These are phyloP conservation scores for Apiospora rasikravindrae DNA, from an alignment of 2,329 filamentous ascomycete genomes.

Conservation along the genomic window DNA sequence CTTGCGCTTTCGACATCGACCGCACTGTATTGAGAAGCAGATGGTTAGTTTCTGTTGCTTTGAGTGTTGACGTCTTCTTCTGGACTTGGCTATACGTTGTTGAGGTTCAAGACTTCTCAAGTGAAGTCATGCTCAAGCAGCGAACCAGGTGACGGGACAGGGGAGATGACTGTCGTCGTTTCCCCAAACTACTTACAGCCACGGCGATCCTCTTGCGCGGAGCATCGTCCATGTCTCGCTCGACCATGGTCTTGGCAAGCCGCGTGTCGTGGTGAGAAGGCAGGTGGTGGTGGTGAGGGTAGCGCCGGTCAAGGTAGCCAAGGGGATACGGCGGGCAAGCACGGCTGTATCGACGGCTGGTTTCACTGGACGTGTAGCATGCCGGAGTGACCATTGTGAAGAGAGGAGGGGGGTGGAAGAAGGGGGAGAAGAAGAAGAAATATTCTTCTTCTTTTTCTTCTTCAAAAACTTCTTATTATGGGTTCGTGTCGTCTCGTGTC, in stretches of 20 bases:
- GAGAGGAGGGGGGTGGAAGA: neutral
- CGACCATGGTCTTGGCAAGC: slow-evolving; percentile 44
- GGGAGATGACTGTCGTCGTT: neutral
- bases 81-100: neutral
- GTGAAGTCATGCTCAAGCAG: neutral
- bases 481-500: neutral
- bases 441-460: neutral
- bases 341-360: slow-evolving; percentile 47
- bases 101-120: neutral
- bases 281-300: slow-evolving; percentile 26
- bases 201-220: slow-evolving; percentile 64
- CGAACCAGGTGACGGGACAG: too few species aligned
- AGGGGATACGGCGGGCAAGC: slow-evolving; percentile 44
- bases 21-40: slow-evolving; percentile 64
- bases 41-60: neutral
- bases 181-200: slow-evolving; percentile 50
- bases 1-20: slow-evolving; percentile 88
- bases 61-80: neutral
- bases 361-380: slow-evolving; percentile 44
- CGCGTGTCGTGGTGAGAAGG: slow-evolving; percentile 44
- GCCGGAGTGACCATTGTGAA: slow-evolving; percentile 49
- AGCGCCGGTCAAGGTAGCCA: slow-evolving; percentile 44
- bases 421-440: too few species aligned
- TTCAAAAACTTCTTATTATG: neutral
- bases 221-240: slow-evolving; percentile 48